phyloP scores from a whole-genome alignment of 176 grass and related monocot species.

The Oryza longistaminata region DNA sequence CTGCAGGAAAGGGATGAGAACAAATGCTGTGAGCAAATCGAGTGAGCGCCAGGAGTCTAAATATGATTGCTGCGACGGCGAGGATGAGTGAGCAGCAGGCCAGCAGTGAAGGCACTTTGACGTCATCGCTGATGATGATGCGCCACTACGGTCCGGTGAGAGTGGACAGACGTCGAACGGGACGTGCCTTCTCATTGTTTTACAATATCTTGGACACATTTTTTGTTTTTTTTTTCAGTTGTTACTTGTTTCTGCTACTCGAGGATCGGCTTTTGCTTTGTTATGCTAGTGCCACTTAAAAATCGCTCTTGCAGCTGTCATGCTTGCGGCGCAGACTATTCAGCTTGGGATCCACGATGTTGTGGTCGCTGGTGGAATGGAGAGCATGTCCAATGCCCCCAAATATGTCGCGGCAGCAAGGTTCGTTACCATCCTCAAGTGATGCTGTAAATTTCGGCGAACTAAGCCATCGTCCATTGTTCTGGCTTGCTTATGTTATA shows the following conservation, averaged over 20 bases:
- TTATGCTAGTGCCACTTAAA: neutral
- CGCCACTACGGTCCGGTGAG: neutral
- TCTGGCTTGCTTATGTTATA: neutral
- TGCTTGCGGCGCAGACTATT: slow-evolving; percentile 85
- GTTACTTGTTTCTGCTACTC: neutral
- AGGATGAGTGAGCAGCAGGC: neutral
- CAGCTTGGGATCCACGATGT: slow-evolving; percentile 85
- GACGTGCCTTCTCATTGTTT: neutral
- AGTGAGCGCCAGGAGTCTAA: neutral
- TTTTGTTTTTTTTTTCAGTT: neutral
- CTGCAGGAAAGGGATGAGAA: too few relatives aligned
- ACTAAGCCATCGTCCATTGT: neutral
- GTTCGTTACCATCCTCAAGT: slow-evolving; percentile 26
- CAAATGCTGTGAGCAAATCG: neutral
- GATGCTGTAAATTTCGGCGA: neutral
- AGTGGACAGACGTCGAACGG: neutral
- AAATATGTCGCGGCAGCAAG: slow-evolving; percentile 83
- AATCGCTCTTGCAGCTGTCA: slow-evolving; percentile 53
- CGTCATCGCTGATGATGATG: neutral
- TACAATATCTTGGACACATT: too few relatives aligned
- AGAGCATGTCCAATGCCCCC: slow-evolving; percentile 94
- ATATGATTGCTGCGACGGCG: neutral
- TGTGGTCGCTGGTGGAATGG: slow-evolving; percentile 91
- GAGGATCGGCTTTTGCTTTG: neutral
- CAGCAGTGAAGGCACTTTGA: neutral